Percentiles rank a stretch among this genome's conserved stretches.
These are phyloP conservation scores for Aspergillus fischeri DNA, from an alignment of 2,329 filamentous ascomycete species.

Conservation along the genomic window DNA sequence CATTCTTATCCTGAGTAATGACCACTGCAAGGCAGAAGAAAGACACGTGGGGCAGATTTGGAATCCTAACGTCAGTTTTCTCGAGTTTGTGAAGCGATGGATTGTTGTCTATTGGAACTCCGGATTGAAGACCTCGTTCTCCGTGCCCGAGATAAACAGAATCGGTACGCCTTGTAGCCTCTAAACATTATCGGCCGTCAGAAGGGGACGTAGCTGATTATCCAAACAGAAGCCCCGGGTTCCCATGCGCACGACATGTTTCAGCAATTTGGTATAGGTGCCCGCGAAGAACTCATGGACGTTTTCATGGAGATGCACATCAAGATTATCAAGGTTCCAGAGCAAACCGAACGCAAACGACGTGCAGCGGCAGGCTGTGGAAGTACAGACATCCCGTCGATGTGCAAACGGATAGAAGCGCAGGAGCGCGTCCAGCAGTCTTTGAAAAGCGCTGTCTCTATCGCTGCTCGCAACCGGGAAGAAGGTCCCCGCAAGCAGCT, in stretches of 20 bases:
- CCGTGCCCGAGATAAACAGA: constrained; percentile 1
- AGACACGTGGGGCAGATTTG: too few relatives aligned
- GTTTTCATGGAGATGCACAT: constrained; percentile 27
- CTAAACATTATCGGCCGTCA: constrained; percentile 1
- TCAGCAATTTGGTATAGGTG: constrained; percentile 24
- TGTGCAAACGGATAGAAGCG: constrained; percentile 32
- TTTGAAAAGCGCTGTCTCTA: constrained; percentile 10
- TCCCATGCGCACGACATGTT: constrained; percentile 17
- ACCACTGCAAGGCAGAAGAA: too few relatives aligned
- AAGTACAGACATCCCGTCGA: constrained; percentile 28
- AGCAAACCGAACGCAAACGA: constrained; percentile 32
- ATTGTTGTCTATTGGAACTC: too few relatives aligned
- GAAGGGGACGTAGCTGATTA: not conserved
- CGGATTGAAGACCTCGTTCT: constrained; percentile 1
- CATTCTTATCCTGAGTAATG: too few relatives aligned
- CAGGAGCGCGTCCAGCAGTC: constrained; percentile 18
- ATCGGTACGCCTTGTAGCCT: constrained; percentile 1
- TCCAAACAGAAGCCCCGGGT: not conserved
- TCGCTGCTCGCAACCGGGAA: constrained; percentile 9
- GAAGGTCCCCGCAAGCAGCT: constrained; percentile 10
- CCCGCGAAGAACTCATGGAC: constrained; percentile 26
- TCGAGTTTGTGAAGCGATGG: too few relatives aligned
- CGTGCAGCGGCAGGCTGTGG: constrained; percentile 29
- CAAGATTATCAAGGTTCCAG: constrained; percentile 35
- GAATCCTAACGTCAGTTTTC: too few relatives aligned